These are phyloP conservation scores for Xerocomus nothofagi DNA, from an alignment of 1,284 basidiomycete species.

Conservation along the genomic window DNA sequence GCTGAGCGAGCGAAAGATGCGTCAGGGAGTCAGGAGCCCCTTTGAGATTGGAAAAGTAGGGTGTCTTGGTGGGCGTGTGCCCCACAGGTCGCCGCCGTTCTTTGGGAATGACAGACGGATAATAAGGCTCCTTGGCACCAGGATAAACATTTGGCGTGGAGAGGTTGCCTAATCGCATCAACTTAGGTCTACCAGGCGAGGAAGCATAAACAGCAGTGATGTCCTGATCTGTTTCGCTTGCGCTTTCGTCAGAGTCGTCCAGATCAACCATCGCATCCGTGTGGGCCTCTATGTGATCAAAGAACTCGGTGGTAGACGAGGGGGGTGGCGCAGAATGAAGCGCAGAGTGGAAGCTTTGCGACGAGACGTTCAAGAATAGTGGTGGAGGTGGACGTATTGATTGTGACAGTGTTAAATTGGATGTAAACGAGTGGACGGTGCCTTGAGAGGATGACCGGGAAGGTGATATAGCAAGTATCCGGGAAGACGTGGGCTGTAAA, in stretches of 20 bases:
- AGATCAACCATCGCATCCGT: constrained; percentile 71
- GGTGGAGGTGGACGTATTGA: constrained; percentile 27
- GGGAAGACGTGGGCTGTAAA: constrained; percentile 22
- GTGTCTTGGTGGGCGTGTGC: constrained; percentile 31
- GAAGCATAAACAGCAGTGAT: constrained; percentile 29
- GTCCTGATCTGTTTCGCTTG: constrained; percentile 34
- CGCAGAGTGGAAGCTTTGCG: constrained; percentile 39
- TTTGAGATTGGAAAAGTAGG: constrained; percentile 37
- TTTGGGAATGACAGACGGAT: constrained; percentile 30
- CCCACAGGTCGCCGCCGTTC: constrained; percentile 40
- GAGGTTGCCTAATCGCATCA: constrained; percentile 44
- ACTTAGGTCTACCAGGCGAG: constrained; percentile 33
- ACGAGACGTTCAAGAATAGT: constrained; percentile 39
- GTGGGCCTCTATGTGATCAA: constrained; percentile 67
- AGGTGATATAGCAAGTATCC: constrained; percentile 19
- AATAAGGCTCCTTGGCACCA: constrained; percentile 31
- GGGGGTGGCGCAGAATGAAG: constrained; percentile 56
- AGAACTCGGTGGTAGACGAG: constrained; percentile 66
- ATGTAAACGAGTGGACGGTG: constrained; percentile 33
- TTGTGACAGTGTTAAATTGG: constrained; percentile 30
- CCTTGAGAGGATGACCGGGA: constrained; percentile 29
- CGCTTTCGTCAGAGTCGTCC: constrained; percentile 44
- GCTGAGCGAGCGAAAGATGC: constrained; percentile 33
- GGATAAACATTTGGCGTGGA: constrained; percentile 36
- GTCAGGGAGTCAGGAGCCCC: constrained; percentile 31